Percentiles rank a stretch among this genome's conserved stretches.
These are phyloP conservation scores for Cladophialophora carrionii DNA, from an alignment of 2,329 filamentous ascomycete genomes.

Conservation along the genomic window DNA sequence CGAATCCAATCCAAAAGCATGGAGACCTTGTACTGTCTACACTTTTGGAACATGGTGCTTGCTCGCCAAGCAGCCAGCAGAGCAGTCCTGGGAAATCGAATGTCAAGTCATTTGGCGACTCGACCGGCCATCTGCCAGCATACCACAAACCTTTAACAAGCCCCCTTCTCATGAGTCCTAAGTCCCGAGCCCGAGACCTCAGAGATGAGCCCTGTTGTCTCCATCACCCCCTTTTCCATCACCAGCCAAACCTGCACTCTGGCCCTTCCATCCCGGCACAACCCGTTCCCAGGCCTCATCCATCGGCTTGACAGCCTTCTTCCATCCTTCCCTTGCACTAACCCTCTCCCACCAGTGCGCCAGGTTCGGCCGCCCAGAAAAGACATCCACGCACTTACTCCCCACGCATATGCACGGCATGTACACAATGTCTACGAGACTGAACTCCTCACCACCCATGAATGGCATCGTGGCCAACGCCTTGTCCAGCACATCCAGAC, in stretches of 20 bases:
- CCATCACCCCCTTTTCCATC: background rate
- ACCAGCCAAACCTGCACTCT: background rate
- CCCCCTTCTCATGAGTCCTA: background rate
- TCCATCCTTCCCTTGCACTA: slow-evolving; percentile 13
- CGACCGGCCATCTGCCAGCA: no score
- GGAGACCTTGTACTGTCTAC: no score
- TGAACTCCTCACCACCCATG: slow-evolving; percentile 15
- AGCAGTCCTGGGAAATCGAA: no score
- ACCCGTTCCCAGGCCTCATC: slow-evolving; percentile 8
- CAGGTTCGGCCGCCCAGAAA: slow-evolving; percentile 6
- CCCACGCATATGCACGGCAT: slow-evolving; percentile 14
- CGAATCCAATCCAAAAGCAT: no score
- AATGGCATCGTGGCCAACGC: slow-evolving; percentile 5
- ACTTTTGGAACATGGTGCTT: no score
- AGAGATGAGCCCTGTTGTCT: background rate
- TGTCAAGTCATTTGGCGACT: no score
- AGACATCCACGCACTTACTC: slow-evolving; percentile 3
- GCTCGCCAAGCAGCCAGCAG: no score
- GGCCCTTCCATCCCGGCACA: slow-evolving; percentile 9
- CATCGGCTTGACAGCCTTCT: slow-evolving; percentile 11
- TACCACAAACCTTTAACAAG: no score
- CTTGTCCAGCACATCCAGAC: slow-evolving; percentile 19
- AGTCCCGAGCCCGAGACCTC: background rate
- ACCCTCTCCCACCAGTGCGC: slow-evolving; percentile 15
- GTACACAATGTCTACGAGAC: slow-evolving; percentile 16